These are phyloP conservation scores for Monocercomonoides exilis DNA, from an alignment of 78 protist genomes.

Conservation along the genomic window DNA sequence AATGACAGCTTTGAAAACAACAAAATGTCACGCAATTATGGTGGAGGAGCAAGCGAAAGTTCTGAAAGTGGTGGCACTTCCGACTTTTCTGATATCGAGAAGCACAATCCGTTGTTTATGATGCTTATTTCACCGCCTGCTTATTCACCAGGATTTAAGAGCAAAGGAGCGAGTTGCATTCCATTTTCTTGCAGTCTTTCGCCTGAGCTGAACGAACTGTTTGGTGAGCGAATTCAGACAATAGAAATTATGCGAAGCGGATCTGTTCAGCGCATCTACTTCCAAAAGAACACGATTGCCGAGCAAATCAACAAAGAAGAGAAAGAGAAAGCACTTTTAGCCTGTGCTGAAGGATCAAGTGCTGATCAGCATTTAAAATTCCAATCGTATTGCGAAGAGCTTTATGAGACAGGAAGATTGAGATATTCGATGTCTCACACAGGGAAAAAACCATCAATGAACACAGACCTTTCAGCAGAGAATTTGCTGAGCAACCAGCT, in stretches of 20 bases:
- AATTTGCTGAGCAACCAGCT: background rate
- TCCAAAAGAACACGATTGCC: background rate
- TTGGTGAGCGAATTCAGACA: background rate
- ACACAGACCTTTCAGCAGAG: background rate
- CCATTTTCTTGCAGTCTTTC: background rate
- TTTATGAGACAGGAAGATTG: background rate
- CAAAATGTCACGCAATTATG: no score
- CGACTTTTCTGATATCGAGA: no score
- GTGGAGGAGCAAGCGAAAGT: no score
- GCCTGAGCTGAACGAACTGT: background rate
- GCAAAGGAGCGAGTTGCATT: background rate
- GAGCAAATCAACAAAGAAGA: background rate
- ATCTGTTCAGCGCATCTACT: background rate
- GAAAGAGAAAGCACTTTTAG: background rate
- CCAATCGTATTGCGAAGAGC: background rate
- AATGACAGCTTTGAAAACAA: no score
- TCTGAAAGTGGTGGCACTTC: no score
- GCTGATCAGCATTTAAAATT: background rate
- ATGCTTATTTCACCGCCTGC: background rate
- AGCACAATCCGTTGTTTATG: no score
- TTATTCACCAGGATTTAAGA: background rate
- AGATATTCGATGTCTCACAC: background rate
- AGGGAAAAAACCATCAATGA: background rate
- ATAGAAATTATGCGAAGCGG: background rate
- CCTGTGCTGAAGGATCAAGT: background rate